phyloP scores from a whole-genome alignment of 169 alveolate genomes.

The Cytauxzoon felis region DNA sequence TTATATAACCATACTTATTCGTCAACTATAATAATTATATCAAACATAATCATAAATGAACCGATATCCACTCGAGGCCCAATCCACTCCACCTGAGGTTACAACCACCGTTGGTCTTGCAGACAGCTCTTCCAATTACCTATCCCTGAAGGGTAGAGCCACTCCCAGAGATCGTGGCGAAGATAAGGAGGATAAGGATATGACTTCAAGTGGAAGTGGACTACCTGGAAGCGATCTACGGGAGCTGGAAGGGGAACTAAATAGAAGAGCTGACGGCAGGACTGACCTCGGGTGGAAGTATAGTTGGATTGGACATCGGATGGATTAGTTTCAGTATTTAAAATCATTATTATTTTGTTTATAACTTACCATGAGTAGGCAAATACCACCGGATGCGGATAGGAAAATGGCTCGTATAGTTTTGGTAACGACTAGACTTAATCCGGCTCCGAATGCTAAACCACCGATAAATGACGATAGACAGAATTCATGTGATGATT shows the following conservation, averaged over 20 bases:
- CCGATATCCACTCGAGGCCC: not conserved
- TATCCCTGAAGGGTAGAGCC: no score
- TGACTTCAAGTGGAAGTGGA: no score
- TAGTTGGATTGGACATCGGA: no score
- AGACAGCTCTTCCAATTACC: not conserved
- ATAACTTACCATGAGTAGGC: constrained; percentile 21
- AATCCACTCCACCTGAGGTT: not conserved
- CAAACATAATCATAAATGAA: not conserved
- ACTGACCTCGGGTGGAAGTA: no score
- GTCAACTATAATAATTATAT: not conserved
- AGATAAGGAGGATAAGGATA: no score
- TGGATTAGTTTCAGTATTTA: no score
- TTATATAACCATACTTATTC: constrained; percentile 2
- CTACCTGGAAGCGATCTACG: no score
- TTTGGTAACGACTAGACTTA: constrained; percentile 12
- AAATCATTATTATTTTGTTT: no score
- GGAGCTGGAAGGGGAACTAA: no score
- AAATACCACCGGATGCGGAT: constrained; percentile 27
- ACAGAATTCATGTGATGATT: constrained; percentile 22
- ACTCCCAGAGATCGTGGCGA: no score
- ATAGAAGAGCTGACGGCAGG: no score
- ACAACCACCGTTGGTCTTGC: not conserved
- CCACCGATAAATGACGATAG: constrained; percentile 46
- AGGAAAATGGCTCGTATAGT: constrained; percentile 19
- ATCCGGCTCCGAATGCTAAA: constrained; percentile 53